Conservation (phyloP, 2,329 filamentous ascomycete genomes). For the Talaromyces sp. region DNA sequence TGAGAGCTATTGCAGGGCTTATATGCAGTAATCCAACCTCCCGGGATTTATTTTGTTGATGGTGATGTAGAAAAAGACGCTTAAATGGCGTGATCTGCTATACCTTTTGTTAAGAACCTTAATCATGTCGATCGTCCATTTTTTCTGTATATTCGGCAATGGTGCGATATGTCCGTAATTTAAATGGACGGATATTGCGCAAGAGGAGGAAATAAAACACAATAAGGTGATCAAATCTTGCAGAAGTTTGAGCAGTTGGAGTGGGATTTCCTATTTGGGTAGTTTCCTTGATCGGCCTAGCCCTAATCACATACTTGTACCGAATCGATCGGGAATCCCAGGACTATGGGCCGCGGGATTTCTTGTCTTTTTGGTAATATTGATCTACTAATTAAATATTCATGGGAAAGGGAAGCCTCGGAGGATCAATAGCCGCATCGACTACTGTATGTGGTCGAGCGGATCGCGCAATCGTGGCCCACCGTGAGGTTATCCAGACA, state of each 20-base stretch:
- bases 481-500: slow-evolving; percentile 28
- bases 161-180: not conserved
- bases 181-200: not conserved
- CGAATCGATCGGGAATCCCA: not conserved
- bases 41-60: too few species aligned
- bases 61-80: not conserved
- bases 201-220: not conserved
- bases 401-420: too few species aligned
- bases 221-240: not conserved
- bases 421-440: not conserved
- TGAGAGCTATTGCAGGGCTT: not conserved
- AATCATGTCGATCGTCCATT: not conserved
- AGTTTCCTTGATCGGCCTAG: not conserved
- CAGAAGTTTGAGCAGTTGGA: not conserved
- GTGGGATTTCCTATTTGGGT: not conserved
- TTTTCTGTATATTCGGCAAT: not conserved
- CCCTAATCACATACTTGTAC: not conserved
- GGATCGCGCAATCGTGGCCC: slow-evolving; percentile 30
- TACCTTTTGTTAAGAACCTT: not conserved
- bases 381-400: too few species aligned
- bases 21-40: not conserved
- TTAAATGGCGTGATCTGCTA: not conserved
- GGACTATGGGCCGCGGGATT: not conserved
- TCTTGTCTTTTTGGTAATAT: too few species aligned
- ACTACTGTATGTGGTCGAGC: not conserved